Conservation (phyloP, 2,329 filamentous ascomycete genomes). For the Phialophora expanda region DNA sequence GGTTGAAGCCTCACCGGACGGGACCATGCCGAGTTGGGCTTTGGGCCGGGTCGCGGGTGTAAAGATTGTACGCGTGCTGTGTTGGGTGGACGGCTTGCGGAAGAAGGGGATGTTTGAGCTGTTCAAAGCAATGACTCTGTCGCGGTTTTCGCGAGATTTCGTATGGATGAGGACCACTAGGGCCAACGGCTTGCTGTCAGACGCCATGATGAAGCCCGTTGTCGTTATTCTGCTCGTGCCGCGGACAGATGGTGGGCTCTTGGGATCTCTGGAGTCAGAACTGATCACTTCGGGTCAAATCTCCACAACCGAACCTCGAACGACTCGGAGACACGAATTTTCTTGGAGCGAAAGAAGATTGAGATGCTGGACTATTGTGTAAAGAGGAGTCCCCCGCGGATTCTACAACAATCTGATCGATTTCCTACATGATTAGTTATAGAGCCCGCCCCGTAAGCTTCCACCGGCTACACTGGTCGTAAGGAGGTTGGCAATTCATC, state of each 20-base stretch:
- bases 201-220: constrained; percentile 11
- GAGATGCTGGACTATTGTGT: background rate
- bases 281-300: background rate
- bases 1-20: constrained; percentile 13
- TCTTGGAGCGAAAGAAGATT: background rate
- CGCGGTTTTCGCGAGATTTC: constrained; percentile 15
- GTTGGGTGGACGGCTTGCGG: constrained; percentile 13
- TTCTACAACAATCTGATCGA: background rate
- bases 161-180: constrained; percentile 20
- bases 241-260: background rate
- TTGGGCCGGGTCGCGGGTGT: constrained; percentile 96
- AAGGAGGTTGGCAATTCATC: no score
- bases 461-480: background rate
- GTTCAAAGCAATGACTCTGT: constrained; percentile 18
- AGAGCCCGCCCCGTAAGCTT: background rate
- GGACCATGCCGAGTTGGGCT: constrained; percentile 94
- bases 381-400: background rate
- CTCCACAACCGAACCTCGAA: background rate
- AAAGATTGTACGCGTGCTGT: constrained; percentile 77
- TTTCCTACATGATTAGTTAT: background rate
- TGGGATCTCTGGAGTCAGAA: background rate
- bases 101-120: constrained; percentile 10
- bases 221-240: background rate
- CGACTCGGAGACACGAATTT: background rate
- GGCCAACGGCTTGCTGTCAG: constrained; percentile 20